Evolutionary conservation across 2,329 filamentous ascomycete genomes (phyloP), one percentile per base, ranked within the genome.

Genomic region (Didymosphaeria variabile): DNA sequence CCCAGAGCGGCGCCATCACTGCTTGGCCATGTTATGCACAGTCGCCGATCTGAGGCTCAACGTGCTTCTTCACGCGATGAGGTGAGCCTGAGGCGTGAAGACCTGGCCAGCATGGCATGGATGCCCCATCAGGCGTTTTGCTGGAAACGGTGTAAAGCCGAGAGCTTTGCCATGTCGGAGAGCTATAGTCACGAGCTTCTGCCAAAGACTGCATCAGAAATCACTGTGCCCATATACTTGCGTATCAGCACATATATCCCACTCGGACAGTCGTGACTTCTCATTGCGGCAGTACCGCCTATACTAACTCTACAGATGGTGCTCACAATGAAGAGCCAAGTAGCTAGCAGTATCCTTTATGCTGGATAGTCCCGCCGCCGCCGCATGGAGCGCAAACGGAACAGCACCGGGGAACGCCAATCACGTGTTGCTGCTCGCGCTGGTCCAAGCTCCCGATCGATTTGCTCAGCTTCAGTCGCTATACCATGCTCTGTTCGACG

Each of bases 401-500:
- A 31, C 36, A 17, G 15, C 36, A 40, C 36, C 2, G 17, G 36
- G 10, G 23, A 29, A 31, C 12, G 23, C 21, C 12, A 44, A 19
- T 67, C 65, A 66, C 65, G 65, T 67, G 67, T n/a, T n/a, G 15
- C 1, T 12, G 12, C 36, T 38, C 13, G 10, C 13, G 36, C 26
- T 45, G 34, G 40, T 45, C 61, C 65, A 26, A 60, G 57, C 56
- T 40, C 13, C 26, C 31, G 32, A 29, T 36, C 34, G 34, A 15
- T 8, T 5, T 8, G 34, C 15, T 36, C 34, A 36, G 42, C 52
- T 53, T 45, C 19, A 26, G 32, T 40, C n/a, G 38, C 23, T 21
- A 34, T 34, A 36, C 38, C 51, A 55, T 50, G 34, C 34, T 45
- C 32, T 54, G 12, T 23, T 23, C 29, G 23, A 29, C 29, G 4